Evolutionary conservation across 2,329 filamentous ascomycete genomes (phyloP).

Genomic region (Dendryphion nanum): DNA sequence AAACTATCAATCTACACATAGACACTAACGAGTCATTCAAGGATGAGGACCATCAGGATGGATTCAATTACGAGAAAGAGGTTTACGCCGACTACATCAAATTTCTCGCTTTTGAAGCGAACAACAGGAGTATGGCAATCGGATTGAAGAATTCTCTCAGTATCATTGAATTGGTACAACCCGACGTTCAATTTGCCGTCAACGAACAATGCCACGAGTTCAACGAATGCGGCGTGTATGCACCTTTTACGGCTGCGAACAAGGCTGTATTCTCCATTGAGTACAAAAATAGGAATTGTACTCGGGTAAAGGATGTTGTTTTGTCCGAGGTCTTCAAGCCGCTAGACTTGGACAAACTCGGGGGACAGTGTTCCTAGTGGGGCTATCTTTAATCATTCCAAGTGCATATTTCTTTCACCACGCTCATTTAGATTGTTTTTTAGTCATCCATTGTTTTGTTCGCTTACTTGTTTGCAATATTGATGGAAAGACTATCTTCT

Average conservation of each 20-base stretch:
- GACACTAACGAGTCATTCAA: not conserved
- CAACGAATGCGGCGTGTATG: constrained; percentile 49
- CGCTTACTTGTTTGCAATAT: too few relatives aligned
- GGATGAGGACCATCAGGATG: constrained; percentile 53
- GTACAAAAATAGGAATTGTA: constrained; percentile 50
- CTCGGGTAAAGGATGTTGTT: constrained; percentile 7
- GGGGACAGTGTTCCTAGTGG: constrained; percentile 7
- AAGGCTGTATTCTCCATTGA: constrained; percentile 72
- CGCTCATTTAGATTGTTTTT: too few relatives aligned
- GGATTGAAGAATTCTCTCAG: constrained; percentile 66
- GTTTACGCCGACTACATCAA: constrained; percentile 59
- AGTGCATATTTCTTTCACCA: too few relatives aligned
- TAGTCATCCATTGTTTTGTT: too few relatives aligned
- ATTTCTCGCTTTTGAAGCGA: constrained; percentile 57
- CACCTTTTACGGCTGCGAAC: constrained; percentile 53
- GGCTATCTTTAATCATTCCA: not conserved
- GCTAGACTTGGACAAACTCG: constrained; percentile 11
- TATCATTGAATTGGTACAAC: constrained; percentile 53
- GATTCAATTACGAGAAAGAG: constrained; percentile 54
- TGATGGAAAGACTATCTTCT: too few relatives aligned
- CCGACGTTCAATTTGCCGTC: constrained; percentile 61
- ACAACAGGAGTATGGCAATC: constrained; percentile 54
- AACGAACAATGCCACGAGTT: constrained; percentile 67
- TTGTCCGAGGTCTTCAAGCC: constrained; percentile 12
- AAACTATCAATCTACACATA: not conserved